These are phyloP conservation scores for Hirsutella minnesotensis DNA, from an alignment of 2,329 filamentous ascomycete genomes.

Conservation along the genomic window DNA sequence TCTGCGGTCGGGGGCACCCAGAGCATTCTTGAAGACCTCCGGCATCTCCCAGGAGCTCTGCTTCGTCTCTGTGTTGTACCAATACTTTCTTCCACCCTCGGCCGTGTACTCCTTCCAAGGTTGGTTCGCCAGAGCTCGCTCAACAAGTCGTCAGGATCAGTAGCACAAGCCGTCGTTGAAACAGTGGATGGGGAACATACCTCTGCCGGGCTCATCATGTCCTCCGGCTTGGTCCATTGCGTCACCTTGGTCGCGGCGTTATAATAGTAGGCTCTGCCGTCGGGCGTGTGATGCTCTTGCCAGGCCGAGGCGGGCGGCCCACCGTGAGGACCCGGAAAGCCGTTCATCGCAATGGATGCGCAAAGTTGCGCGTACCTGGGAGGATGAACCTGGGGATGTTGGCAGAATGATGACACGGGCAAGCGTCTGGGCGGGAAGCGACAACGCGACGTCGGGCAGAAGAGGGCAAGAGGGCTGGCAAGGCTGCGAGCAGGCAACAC, in stretches of 20 bases:
- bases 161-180: not conserved
- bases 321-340: slow-evolving; percentile 33
- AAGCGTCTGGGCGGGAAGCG: no score
- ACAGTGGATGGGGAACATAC: slow-evolving; percentile 31
- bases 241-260: slow-evolving; percentile 77
- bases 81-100: slow-evolving; percentile 82
- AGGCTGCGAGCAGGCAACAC: not conserved
- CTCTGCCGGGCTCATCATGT: slow-evolving; percentile 75
- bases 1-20: slow-evolving; percentile 40
- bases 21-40: slow-evolving; percentile 63
- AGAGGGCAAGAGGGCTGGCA: not conserved
- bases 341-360: slow-evolving; percentile 41
- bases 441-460: no score
- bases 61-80: slow-evolving; percentile 86
- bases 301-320: slow-evolving; percentile 46
- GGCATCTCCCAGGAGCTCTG: slow-evolving; percentile 94
- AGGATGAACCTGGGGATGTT: not conserved
- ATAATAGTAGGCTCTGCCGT: slow-evolving; percentile 86
- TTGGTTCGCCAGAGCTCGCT: slow-evolving; percentile 71
- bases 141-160: not conserved
- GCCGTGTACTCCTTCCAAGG: slow-evolving; percentile 91
- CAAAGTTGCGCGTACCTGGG: slow-evolving; percentile 1
- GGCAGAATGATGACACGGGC: no score
- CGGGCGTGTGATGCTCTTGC: slow-evolving; percentile 70
- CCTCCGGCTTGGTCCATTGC: slow-evolving; percentile 88